phyloP scores from a whole-genome alignment of 345 rosid genomes.

The Aegle marmelos region DNA sequence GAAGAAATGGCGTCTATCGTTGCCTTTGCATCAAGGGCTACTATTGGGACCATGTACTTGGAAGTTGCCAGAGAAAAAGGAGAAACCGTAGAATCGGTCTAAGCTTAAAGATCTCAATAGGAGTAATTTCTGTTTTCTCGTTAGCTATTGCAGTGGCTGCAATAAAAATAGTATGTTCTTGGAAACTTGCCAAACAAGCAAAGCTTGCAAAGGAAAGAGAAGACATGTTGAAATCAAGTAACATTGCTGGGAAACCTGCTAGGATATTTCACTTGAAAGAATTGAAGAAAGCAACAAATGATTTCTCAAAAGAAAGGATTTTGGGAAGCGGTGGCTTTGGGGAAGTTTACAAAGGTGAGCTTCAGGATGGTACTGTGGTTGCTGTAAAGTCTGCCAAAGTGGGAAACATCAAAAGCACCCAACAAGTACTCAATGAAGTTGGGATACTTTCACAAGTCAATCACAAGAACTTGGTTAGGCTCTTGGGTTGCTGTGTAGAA shows the following conservation, averaged over 20 bases:
- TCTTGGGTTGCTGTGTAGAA: slow-evolving; percentile 61
- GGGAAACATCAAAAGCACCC: slow-evolving; percentile 60
- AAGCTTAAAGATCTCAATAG: slow-evolving; percentile 31
- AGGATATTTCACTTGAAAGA: slow-evolving; percentile 47
- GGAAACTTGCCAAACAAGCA: slow-evolving; percentile 15
- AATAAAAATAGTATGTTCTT: slow-evolving; percentile 19
- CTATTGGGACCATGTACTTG: slow-evolving; percentile 35
- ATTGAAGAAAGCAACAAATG: slow-evolving; percentile 49
- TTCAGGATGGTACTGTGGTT: slow-evolving; percentile 45
- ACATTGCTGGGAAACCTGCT: slow-evolving; percentile 41
- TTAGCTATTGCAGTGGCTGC: slow-evolving; percentile 13
- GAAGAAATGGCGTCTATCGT: slow-evolving; percentile 26
- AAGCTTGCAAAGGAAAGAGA: slow-evolving; percentile 47
- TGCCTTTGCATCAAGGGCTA: slow-evolving; percentile 49
- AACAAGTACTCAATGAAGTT: slow-evolving; percentile 65
- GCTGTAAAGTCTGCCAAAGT: slow-evolving; percentile 63
- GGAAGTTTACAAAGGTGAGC: slow-evolving; percentile 62
- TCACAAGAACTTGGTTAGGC: slow-evolving; percentile 58
- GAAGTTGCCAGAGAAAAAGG: slow-evolving; percentile 37
- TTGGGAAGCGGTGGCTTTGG: slow-evolving; percentile 66
- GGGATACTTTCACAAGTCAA: slow-evolving; percentile 66
- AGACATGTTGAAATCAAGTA: slow-evolving; percentile 40
- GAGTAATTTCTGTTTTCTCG: slow-evolving; percentile 27
- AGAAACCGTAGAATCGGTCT: slow-evolving; percentile 12
- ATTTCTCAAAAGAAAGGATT: slow-evolving; percentile 41